These are phyloP conservation scores for Geotrichum candidum DNA, from an alignment of 1,139 yeast genomes.

Conservation along the genomic window DNA sequence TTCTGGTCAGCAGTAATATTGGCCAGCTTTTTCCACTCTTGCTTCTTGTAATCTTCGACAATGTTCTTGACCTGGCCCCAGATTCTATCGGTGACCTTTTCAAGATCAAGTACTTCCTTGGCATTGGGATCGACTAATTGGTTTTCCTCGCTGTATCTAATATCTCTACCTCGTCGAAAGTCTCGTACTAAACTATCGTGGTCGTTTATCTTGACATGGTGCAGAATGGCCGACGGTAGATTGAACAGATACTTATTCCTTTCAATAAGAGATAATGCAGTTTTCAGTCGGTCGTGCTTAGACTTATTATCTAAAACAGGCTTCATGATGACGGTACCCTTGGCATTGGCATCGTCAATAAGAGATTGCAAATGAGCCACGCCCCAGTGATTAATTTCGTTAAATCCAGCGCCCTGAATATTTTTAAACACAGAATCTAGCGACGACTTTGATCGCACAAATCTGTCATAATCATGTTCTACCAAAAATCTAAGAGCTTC, in stretches of 20 bases:
- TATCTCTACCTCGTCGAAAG: constrained; percentile 52
- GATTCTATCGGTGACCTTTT: constrained; percentile 44
- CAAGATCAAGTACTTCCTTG: constrained; percentile 9
- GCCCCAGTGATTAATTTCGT: constrained; percentile 37
- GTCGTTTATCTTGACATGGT: constrained; percentile 52
- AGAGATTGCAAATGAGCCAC: constrained; percentile 28
- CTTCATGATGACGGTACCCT: constrained; percentile 62
- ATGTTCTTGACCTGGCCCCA: constrained; percentile 65
- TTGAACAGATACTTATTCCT: constrained; percentile 61
- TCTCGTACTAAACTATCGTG: constrained; percentile 68
- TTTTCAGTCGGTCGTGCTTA: constrained; percentile 53
- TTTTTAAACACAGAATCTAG: constrained; percentile 54
- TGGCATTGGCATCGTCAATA: constrained; percentile 35
- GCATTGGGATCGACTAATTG: constrained; percentile 1
- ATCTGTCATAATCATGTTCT: constrained; percentile 66
- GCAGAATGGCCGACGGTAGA: constrained; percentile 56
- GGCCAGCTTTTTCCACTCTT: constrained; percentile 55
- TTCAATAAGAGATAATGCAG: constrained; percentile 58
- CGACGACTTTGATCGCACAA: constrained; percentile 68
- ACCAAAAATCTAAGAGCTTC: constrained; percentile 60
- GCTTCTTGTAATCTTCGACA: constrained; percentile 57
- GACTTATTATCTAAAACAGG: constrained; percentile 66
- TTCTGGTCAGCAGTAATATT: constrained; percentile 39
- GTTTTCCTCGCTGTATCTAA: constrained; percentile 29
- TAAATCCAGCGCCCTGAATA: constrained; percentile 40